Percentiles rank a stretch among this genome's conserved stretches.
phyloP scores from a whole-genome alignment of 1,139 yeast genomes.

The Hansenula anomala region DNA sequence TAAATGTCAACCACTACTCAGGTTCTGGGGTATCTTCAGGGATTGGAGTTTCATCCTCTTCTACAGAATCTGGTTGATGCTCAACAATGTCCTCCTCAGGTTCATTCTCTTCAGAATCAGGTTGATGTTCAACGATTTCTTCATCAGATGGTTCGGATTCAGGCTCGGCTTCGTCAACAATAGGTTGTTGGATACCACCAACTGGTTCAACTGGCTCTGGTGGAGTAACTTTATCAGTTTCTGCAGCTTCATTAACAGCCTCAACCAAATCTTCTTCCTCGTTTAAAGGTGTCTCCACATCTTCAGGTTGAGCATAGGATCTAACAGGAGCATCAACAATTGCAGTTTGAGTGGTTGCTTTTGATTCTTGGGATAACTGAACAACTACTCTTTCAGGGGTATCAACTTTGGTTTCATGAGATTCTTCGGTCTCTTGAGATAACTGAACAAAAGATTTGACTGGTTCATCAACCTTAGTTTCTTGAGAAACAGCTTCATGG shows the following conservation, averaged over 20 bases:
- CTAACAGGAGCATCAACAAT: not conserved
- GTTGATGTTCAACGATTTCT: slow-evolving; percentile 1
- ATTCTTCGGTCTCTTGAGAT: not conserved
- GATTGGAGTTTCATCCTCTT: not conserved
- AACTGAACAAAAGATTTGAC: not conserved
- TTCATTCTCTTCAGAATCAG: not conserved
- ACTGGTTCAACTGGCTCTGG: not conserved
- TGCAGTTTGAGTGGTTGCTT: too few species aligned
- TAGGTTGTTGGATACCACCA: not conserved
- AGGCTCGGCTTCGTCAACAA: not conserved
- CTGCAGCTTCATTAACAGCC: not conserved
- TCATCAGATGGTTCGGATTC: not conserved
- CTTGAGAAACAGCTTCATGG: not conserved
- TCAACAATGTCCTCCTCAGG: slow-evolving; percentile 3
- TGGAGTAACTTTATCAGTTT: too few species aligned
- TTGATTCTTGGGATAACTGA: too few species aligned
- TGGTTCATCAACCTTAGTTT: not conserved
- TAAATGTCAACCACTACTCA: too few species aligned
- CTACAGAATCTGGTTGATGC: slow-evolving; percentile 5
- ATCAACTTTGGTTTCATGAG: not conserved
- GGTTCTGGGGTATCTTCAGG: not conserved
- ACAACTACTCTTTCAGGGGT: too few species aligned
- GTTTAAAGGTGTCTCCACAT: not conserved
- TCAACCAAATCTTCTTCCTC: not conserved
- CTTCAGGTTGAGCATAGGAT: not conserved